Evolutionary conservation across 257 asterid species (phyloP), one percentile per base, ranked within the genome.

Genomic region (Solanum lycopersicoides): DNA sequence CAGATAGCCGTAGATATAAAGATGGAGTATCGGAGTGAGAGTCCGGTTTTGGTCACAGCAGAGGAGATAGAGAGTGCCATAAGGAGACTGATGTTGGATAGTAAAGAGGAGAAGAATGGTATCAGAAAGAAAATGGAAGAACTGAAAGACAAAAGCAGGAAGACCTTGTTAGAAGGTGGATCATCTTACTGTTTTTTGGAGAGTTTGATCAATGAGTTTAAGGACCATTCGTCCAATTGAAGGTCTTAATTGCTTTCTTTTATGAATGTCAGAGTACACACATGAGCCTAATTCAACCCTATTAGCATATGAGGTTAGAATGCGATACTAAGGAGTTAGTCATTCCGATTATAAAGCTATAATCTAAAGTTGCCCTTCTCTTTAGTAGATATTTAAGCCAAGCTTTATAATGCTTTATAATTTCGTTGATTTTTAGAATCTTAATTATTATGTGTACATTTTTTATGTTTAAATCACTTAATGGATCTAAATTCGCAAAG

Each of bases 121-220:
- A 89, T 92, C 69, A 91, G 92, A 83, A 5, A 44, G 76, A 95
- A 95, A 87, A 92, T 94, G 90, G 88, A 89, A 88, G 94, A 94
- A 23, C 87, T 93, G 93, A 76, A 89, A 86, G 72, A 84, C 59
- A 91, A 86, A 66, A 91, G 93, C 25, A 93, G 92, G 89, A 44
- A 34, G 77, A 94, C 93, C 23, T 42, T 95, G 76, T 5, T 13
- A 82, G 92, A 91, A 80, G 95, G 91, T 12, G 98, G 96, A 39
- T 92, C 98, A 35, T 94, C 98, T 7, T 90, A 83, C 35, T 79
- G 21, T 21, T 91, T 91, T 32, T 87, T 86, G 14, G 21, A 14
- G 83, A 45, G 37, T 47, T 93, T 94, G 7, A 88, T 91, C 34
- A 87, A 92, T 21, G 90, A 91, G 84, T 89, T 91, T 6, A 90